These are phyloP conservation scores for Pleurostoma richardsiae DNA, from an alignment of 2,329 filamentous ascomycete genomes.

Conservation along the genomic window DNA sequence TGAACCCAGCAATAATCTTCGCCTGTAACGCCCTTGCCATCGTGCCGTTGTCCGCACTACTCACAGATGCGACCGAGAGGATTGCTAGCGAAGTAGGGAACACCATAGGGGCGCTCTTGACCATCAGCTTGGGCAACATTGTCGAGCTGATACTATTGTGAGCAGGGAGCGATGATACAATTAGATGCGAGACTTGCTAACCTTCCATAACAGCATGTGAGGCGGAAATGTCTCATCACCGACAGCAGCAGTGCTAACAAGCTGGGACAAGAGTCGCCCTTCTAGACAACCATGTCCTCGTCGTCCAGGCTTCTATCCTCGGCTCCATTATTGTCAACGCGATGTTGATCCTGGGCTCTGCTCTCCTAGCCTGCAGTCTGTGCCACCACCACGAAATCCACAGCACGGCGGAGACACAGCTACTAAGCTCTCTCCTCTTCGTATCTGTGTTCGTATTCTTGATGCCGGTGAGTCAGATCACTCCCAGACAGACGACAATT, in stretches of 20 bases:
- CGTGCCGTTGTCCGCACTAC: constrained; percentile 65
- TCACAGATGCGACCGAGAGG: constrained; percentile 70
- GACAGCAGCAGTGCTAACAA: constrained; percentile 31
- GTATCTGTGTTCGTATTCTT: constrained; percentile 85
- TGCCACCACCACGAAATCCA: constrained; percentile 84
- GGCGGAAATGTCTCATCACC: too few relatives aligned
- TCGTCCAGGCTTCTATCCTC: constrained; percentile 84
- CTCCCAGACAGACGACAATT: constrained; percentile 5
- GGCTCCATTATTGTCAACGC: constrained; percentile 87
- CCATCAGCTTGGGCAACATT: constrained; percentile 73
- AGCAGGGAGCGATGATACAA: constrained; percentile 12
- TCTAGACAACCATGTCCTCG: constrained; percentile 68
- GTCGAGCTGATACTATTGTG: constrained; percentile 75
- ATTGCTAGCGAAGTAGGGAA: constrained; percentile 69
- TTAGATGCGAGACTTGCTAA: too few relatives aligned
- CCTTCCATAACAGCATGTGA: too few relatives aligned
- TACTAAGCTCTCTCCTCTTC: constrained; percentile 88
- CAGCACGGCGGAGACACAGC: constrained; percentile 90
- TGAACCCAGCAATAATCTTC: constrained; percentile 60
- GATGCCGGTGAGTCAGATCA: constrained; percentile 55
- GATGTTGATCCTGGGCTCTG: constrained; percentile 84
- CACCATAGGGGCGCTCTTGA: constrained; percentile 65
- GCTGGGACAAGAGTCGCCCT: constrained; percentile 46
- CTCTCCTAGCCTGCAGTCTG: constrained; percentile 78
- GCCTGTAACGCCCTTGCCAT: constrained; percentile 71